Base-by-base conservation (phyloP, 805 yeast species). In the Metschnikowia chrysomelidarum region DNA sequence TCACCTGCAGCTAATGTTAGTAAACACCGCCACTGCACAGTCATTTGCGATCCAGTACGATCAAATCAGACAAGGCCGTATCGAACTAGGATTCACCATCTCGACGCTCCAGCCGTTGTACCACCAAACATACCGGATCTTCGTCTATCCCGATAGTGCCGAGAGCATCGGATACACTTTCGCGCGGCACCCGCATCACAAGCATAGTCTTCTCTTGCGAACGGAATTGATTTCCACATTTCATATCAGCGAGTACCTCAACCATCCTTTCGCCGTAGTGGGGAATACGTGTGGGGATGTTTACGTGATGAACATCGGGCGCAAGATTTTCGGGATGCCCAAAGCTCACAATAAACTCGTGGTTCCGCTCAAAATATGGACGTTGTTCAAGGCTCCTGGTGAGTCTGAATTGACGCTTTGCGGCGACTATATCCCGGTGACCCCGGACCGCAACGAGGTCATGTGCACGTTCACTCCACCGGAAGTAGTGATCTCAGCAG, bases 401-500 rank as follows among this genome's bases (percentile, higher is more conserved):
- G 38, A 35, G 21, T 34, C 38, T 30, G 35, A 28, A 6, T 27
- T 58, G 11, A 42, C 39, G 5, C 40, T 64, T 7, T 36, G 25
- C 9, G 60, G 62, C 17, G 57, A 56, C 45, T 60, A 56, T 32
- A 56, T 50, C 19, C 53, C 54, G 21, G 53, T 58, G 7, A 47
- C 63, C 1, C 49, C 62, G 4, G 71, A 64, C 15, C 46, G 38
- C 44, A 18, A 57, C 38, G 41, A 44, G 15, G 34, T 62, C 42
- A 46, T 57, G 38, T 43, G 45, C 5, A 50, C 62, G 10, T 47
- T 73, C 4, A 69, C 69, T 33, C 79, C 86, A 1, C 66, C 72
- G 4, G 71, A 73, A 10, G 68, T 78, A 2, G 55, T 64, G 11
- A 58, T 83, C 5, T 67, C 78, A 0, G 46, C 73, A 2, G 32